phyloP scores from a whole-genome alignment of 768 basidiomycete species.

The Leucocoprinus sp. region DNA sequence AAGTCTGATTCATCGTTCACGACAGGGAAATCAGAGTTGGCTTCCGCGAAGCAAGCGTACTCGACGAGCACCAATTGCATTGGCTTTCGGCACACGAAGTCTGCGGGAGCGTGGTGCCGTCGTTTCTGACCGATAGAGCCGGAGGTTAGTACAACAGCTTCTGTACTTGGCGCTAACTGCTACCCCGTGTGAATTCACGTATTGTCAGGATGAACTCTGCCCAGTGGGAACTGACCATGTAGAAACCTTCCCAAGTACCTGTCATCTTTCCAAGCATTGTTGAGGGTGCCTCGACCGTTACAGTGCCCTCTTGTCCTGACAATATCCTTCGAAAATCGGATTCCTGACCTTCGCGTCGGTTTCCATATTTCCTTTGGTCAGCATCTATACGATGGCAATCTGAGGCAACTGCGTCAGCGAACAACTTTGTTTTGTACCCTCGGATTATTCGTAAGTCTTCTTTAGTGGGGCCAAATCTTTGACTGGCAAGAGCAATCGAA shows the following conservation, averaged over 20 bases:
- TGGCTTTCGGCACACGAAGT: slow-evolving; percentile 15
- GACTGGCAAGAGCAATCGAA: slow-evolving; percentile 33
- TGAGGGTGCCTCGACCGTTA: slow-evolving; percentile 10
- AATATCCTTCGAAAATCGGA: slow-evolving; percentile 15
- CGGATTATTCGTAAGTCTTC: slow-evolving; percentile 42
- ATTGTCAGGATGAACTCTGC: slow-evolving; percentile 1
- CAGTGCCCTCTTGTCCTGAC: slow-evolving; percentile 3
- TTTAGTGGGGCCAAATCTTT: slow-evolving; percentile 43
- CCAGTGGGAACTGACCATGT: slow-evolving; percentile 35
- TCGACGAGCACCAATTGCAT: slow-evolving; percentile 20
- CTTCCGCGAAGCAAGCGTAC: slow-evolving; percentile 13
- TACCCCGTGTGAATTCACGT: neutral
- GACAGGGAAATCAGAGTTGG: slow-evolving; percentile 9
- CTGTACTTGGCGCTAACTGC: slow-evolving; percentile 3
- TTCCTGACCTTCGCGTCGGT: slow-evolving; percentile 15
- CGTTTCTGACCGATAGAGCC: slow-evolving; percentile 3
- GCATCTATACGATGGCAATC: slow-evolving; percentile 21
- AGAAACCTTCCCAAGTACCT: slow-evolving; percentile 55
- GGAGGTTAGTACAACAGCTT: neutral
- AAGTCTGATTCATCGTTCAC: neutral
- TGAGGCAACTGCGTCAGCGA: slow-evolving; percentile 30
- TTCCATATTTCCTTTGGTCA: neutral
- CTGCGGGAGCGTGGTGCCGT: neutral
- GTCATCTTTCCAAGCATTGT: slow-evolving; percentile 36
- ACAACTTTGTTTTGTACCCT: slow-evolving; percentile 38